phyloP scores from a whole-genome alignment of 306 rosid species.

The Purshia tridentata region DNA sequence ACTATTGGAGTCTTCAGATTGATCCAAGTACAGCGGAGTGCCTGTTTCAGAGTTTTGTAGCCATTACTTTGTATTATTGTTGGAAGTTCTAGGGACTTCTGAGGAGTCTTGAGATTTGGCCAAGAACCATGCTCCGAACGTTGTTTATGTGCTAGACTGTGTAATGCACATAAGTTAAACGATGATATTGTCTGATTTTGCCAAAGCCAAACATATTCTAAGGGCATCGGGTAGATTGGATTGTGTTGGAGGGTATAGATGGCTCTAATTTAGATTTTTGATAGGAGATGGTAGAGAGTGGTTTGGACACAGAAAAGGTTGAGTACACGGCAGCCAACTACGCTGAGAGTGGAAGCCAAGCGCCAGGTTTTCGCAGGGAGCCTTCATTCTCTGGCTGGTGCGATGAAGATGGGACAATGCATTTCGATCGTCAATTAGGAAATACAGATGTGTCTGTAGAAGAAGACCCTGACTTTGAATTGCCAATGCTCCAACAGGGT shows the following conservation, averaged over 20 bases:
- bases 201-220: conserved; percentile 22
- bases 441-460: conserved; percentile 42
- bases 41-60: conserved; percentile 22
- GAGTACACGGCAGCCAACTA: conserved; percentile 27
- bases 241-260: conserved; percentile 27
- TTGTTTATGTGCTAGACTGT: conserved; percentile 19
- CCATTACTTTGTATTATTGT: conserved; percentile 6
- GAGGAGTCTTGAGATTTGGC: conserved; percentile 20
- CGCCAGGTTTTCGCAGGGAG: conserved; percentile 48
- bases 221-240: conserved; percentile 27
- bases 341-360: conserved; percentile 36
- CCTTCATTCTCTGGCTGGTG: conserved; percentile 77
- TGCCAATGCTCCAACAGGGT: conserved; percentile 47
- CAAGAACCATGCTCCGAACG: conserved; percentile 19
- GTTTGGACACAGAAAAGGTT: conserved; percentile 43
- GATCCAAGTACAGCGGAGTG: conserved; percentile 16
- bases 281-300: conserved; percentile 62
- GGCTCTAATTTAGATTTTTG: conserved; percentile 33
- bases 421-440: conserved; percentile 37
- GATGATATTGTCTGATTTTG: conserved; percentile 28
- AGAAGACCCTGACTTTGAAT: conserved; percentile 59
- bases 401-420: conserved; percentile 49
- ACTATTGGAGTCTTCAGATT: conserved; percentile 26
- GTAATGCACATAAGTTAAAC: conserved; percentile 21
- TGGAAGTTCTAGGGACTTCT: neutral